Percentiles rank a stretch among this genome's conserved stretches.
These are phyloP conservation scores for Magnusiomyces magnusii DNA, from an alignment of 1,139 yeast species.

Conservation along the genomic window DNA sequence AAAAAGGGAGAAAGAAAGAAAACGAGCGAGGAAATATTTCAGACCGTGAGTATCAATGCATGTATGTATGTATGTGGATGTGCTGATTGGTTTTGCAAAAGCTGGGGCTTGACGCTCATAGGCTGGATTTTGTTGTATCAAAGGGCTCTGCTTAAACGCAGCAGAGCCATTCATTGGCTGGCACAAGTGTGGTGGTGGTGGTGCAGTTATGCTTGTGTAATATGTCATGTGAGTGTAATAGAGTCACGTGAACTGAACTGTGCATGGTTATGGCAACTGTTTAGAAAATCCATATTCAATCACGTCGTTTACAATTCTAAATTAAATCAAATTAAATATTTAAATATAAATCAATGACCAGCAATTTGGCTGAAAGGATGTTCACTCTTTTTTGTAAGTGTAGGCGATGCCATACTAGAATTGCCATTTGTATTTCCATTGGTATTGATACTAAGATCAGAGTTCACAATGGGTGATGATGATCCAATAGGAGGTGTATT, in stretches of 20 bases:
- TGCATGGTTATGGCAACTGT: neutral
- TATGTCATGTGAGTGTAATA: neutral
- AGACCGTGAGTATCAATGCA: neutral
- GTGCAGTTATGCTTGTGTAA: neutral
- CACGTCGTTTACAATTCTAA: neutral
- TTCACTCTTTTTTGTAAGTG: neutral
- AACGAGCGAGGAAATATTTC: neutral
- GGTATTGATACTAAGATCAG: no score
- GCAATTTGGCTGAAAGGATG: neutral
- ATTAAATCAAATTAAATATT: no score
- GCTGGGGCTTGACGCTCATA: neutral
- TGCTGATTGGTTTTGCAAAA: neutral
- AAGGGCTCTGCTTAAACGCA: neutral
- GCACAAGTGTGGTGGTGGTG: neutral
- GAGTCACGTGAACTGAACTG: no score
- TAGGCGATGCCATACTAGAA: neutral
- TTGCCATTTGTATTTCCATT: no score
- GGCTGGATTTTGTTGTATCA: neutral
- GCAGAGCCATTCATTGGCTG: neutral
- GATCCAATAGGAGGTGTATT: no score
- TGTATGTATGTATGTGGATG: neutral
- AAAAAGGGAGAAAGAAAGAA: conserved; percentile 7
- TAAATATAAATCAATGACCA: neutral
- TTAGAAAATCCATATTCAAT: neutral
- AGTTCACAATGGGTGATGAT: no score